These are phyloP conservation scores for Ogataea nonfermentans DNA, from an alignment of 805 yeast species.

Conservation along the genomic window DNA sequence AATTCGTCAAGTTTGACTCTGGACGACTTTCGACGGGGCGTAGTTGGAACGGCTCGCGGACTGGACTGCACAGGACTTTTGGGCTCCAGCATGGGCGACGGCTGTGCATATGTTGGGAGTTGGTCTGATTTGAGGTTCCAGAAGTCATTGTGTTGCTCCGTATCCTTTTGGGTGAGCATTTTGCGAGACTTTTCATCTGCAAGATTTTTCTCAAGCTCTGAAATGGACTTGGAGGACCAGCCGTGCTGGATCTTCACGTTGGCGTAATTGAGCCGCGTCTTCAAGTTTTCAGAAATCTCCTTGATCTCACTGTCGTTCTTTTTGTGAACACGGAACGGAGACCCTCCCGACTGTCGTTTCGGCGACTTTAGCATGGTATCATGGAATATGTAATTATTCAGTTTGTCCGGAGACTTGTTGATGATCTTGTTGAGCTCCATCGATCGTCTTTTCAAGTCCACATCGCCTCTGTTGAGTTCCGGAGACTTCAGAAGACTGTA, in stretches of 20 bases:
- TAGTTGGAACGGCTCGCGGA: slow-evolving; percentile 1
- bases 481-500: slow-evolving; percentile 37
- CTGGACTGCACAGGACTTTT: slow-evolving; percentile 7
- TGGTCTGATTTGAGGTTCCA: slow-evolving; percentile 30
- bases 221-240: slow-evolving; percentile 32
- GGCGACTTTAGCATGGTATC: slow-evolving; percentile 27
- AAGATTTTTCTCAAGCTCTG: slow-evolving; percentile 30
- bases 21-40: slow-evolving; percentile 19
- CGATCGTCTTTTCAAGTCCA: slow-evolving; percentile 32
- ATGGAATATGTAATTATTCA: slow-evolving; percentile 28
- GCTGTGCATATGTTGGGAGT: slow-evolving; percentile 19
- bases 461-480: slow-evolving; percentile 23
- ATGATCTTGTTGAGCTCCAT: slow-evolving; percentile 32
- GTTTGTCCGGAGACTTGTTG: slow-evolving; percentile 27
- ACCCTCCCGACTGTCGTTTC: slow-evolving; percentile 12
- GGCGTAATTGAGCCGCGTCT: slow-evolving; percentile 37
- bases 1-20: slow-evolving; percentile 30
- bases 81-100: slow-evolving; percentile 4
- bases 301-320: slow-evolving; percentile 35
- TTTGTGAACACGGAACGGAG: slow-evolving; percentile 29
- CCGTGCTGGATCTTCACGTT: slow-evolving; percentile 38
- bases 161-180: slow-evolving; percentile 14
- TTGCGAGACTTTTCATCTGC: slow-evolving; percentile 21
- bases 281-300: slow-evolving; percentile 36
- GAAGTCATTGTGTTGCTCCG: slow-evolving; percentile 26